Evolutionary conservation across 140 eudicot genomes (phyloP).

Genomic region (Ambrosia hybrid): DNA sequence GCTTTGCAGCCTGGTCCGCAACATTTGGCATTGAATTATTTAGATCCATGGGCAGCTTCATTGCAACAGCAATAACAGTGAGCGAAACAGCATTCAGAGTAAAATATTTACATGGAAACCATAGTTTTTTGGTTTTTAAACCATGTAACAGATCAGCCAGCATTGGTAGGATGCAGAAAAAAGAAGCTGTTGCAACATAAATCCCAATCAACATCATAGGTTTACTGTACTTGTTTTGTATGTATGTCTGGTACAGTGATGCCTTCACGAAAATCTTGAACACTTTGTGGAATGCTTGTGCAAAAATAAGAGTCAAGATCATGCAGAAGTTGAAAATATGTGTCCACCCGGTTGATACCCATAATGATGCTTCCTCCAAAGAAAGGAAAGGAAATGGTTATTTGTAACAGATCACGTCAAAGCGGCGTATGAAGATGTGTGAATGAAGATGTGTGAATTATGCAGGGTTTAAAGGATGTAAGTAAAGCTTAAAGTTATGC

Average conservation of each 20-base stretch:
- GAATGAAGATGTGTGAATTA: not conserved
- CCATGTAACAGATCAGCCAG: slow-evolving; percentile 11
- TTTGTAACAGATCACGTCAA: too few species aligned
- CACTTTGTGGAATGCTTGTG: not conserved
- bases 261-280: not conserved
- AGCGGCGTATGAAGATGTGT: not conserved
- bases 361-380: not conserved
- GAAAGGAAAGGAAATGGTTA: not conserved
- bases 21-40: not conserved
- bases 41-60: slow-evolving; percentile 17
- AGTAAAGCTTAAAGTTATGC: not conserved
- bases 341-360: not conserved
- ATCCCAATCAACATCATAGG: slow-evolving; percentile 17
- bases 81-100: slow-evolving; percentile 1
- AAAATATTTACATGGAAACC: not conserved
- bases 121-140: slow-evolving; percentile 1
- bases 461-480: not conserved
- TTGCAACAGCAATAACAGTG: slow-evolving; percentile 1
- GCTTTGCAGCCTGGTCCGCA: slow-evolving; percentile 2
- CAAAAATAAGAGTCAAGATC: not conserved
- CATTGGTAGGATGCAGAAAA: slow-evolving; percentile 17
- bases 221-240: not conserved
- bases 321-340: not conserved
- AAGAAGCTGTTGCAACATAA: slow-evolving; percentile 9
- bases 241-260: not conserved